Percentiles rank a stretch among this genome's conserved stretches.
Conservation (phyloP, 345 rosid genomes). For the Mercurialis annua region DNA sequence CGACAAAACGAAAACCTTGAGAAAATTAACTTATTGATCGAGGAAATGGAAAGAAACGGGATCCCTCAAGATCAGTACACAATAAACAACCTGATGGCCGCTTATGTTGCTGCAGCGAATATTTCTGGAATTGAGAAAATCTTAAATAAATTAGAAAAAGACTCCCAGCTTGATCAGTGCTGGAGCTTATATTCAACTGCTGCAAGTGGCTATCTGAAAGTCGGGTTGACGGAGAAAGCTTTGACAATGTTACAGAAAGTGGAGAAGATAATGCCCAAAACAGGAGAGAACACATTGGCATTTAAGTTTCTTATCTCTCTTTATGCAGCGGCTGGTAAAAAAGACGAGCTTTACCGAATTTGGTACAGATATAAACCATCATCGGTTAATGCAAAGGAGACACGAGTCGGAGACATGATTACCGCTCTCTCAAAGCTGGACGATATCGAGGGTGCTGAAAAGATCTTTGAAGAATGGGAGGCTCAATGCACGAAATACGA, state of each 20-base stretch:
- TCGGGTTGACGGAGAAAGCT: constrained; percentile 23
- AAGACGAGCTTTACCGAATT: constrained; percentile 28
- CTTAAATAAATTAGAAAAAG: constrained; percentile 11
- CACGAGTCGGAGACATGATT: constrained; percentile 16
- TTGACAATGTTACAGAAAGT: constrained; percentile 21
- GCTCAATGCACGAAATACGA: constrained; percentile 17
- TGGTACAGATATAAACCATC: constrained; percentile 25
- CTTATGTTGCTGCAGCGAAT: constrained; percentile 20
- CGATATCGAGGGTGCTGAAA: constrained; percentile 38
- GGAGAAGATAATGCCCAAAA: constrained; percentile 20
- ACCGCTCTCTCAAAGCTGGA: constrained; percentile 20
- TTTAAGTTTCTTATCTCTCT: constrained; percentile 18
- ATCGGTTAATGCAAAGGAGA: neutral
- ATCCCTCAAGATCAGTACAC: constrained; percentile 24
- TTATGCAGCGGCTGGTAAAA: constrained; percentile 18
- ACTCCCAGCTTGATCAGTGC: neutral
- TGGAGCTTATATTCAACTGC: constrained; percentile 24
- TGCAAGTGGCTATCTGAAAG: constrained; percentile 28
- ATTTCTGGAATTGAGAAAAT: constrained; percentile 23
- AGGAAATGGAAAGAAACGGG: constrained; percentile 28
- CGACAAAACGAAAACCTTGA: constrained; percentile 10
- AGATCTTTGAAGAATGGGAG: constrained; percentile 28
- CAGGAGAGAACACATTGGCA: neutral
- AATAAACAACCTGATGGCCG: constrained; percentile 7
- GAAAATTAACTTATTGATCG: constrained; percentile 17